Base-by-base conservation (phyloP, 1,139 yeast species). In the Scheffersomyces parashehatae region DNA sequence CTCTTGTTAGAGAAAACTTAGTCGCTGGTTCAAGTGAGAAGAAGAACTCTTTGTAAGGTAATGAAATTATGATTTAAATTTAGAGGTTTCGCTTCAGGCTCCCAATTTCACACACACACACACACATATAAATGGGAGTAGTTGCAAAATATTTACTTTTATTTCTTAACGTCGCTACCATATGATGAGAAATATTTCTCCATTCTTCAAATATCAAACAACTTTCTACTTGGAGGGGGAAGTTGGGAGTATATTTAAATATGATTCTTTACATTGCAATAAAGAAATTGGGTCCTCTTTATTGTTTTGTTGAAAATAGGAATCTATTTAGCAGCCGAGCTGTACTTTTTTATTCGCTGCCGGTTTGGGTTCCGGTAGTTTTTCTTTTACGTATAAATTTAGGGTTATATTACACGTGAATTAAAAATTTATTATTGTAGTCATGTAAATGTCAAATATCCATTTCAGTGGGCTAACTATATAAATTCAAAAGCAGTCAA, bases 401-500 rank as follows among this genome's bases (percentile, higher is more conserved):
- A 31, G 35, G 35, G 35, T 15, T 31, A 14, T 31, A 31, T 14
- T 31, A 14, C n/a, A 31, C 35, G 20, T 31, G 35, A 31, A 6
- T 31, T 14, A 15, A 15, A 14, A 14, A 13, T 14, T 10, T 5
- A 15, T 3, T 13, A n/a, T 7, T 7, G 35, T n/a, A 6, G 20
- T 6, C 11, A 31, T 12, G 24, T 13, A 31, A 31, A 15, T 11
- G 5, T n/a, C 6, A 31, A 31, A 13, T 4, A 14, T 13, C 7
- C 10, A 11, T 10, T 13, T 31, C 3, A 8, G 2, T 30, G 14
- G 13, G 14, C 20, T 15, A 31, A 7, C 3, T 31, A 31, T 9
- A 11, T 31, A n/a, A n/a, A 31, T 11, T 38, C 38, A 58, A 37
- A 58, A 56, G 36, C 60, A 54, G 36, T 53, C 60, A 51, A 70